Evolutionary conservation across 106 monocot species (phyloP).

Genomic region (Amphibolis antarctica): DNA sequence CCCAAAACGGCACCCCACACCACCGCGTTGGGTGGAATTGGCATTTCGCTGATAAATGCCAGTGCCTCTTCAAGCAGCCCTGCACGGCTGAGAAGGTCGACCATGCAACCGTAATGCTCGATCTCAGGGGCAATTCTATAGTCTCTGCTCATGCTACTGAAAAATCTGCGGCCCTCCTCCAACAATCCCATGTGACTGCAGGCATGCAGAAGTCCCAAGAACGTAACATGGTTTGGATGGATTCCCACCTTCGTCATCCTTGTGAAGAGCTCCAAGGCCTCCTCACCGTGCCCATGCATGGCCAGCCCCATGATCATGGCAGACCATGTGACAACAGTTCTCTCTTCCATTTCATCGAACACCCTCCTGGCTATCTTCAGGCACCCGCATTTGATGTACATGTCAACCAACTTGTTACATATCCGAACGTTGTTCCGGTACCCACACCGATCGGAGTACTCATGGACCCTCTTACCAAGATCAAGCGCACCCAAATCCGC

Average conservation of each 20-base stretch:
- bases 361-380: conserved; percentile 22
- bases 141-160: conserved; percentile 27
- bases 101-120: conserved; percentile 76
- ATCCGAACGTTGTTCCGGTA: conserved; percentile 33
- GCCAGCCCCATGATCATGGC: conserved; percentile 49
- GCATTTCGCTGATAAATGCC: conserved; percentile 46
- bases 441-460: conserved; percentile 14
- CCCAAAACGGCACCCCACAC: conserved; percentile 73
- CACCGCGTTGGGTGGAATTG: conserved; percentile 34
- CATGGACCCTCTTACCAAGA: conserved; percentile 37
- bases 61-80: conserved; percentile 45
- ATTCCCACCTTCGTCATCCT: conserved; percentile 29
- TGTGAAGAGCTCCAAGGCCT: conserved; percentile 41
- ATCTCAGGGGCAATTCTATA: conserved; percentile 38
- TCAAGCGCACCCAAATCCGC: conserved; percentile 40
- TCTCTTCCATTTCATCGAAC: conserved; percentile 35
- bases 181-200: conserved; percentile 64
- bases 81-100: conserved; percentile 58
- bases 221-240: conserved; percentile 43
- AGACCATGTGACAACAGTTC: conserved; percentile 42
- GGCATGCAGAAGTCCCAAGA: conserved; percentile 54
- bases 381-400: conserved; percentile 71
- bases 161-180: conserved; percentile 36
- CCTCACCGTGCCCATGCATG: conserved; percentile 41
- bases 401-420: conserved; percentile 45